phyloP scores from a whole-genome alignment of 2,329 filamentous ascomycete genomes.

The Penicillium sp. region DNA sequence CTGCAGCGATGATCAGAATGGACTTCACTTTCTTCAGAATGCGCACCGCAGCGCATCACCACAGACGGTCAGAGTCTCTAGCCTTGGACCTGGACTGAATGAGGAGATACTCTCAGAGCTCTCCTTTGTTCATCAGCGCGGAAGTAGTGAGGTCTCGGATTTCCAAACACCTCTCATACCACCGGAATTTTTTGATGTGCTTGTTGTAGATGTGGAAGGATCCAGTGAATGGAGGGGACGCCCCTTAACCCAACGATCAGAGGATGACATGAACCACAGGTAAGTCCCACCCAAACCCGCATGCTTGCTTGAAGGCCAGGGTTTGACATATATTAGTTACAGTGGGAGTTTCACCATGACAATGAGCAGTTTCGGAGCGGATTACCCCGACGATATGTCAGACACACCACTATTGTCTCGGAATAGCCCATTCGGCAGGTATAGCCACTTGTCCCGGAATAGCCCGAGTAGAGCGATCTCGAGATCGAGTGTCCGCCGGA shows the following conservation, averaged over 20 bases:
- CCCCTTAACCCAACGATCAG: background rate
- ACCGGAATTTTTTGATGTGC: background rate
- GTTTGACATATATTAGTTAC: background rate
- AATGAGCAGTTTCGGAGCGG: background rate
- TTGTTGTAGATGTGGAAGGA: background rate
- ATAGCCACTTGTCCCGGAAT: background rate
- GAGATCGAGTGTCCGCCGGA: background rate
- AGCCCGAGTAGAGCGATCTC: background rate
- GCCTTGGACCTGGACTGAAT: background rate
- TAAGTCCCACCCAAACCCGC: background rate
- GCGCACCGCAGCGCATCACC: background rate
- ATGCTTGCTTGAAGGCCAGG: background rate
- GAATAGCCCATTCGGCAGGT: background rate
- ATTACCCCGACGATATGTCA: background rate
- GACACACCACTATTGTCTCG: background rate
- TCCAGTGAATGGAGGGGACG: background rate
- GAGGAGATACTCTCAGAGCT: background rate
- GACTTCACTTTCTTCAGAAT: background rate
- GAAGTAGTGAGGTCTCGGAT: background rate
- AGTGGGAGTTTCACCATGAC: background rate
- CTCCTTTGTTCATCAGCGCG: background rate
- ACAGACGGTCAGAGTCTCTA: too few relatives aligned
- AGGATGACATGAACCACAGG: background rate
- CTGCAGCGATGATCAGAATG: background rate
- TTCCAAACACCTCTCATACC: background rate